Conservation (phyloP, 306 rosid species). For the Quercus robur region DNA sequence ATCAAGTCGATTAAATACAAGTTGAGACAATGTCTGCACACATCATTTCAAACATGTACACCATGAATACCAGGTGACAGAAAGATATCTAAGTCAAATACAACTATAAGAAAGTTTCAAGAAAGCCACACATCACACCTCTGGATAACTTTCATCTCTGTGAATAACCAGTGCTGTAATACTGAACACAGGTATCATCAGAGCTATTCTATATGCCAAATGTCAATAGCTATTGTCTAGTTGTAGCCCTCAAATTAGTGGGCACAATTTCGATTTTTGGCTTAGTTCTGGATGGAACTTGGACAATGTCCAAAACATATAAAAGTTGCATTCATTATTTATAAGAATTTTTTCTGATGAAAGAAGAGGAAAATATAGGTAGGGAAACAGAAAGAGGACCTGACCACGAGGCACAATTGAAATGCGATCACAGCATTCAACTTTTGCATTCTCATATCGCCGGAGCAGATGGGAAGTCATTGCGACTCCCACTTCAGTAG, state of each 20-base stretch:
- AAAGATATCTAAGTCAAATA: constrained; percentile 6
- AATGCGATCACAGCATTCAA: constrained; percentile 87
- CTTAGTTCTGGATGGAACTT: not conserved
- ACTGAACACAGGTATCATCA: not conserved
- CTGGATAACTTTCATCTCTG: not conserved
- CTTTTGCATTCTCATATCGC: constrained; percentile 72
- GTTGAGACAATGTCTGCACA: constrained; percentile 84
- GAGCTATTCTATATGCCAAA: not conserved
- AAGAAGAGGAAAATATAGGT: constrained; percentile 12
- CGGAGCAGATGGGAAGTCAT: constrained; percentile 89
- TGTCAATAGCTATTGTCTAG: not conserved
- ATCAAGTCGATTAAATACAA: constrained; percentile 85
- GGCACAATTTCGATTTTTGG: not conserved
- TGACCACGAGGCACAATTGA: constrained; percentile 95
- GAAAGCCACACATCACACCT: not conserved
- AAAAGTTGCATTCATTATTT: not conserved
- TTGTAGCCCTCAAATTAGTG: not conserved
- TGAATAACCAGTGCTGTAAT: not conserved
- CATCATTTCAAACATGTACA: not conserved
- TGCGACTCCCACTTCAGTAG: constrained; percentile 91
- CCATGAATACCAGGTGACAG: constrained; percentile 2
- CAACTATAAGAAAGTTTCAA: not conserved
- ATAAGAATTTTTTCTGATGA: constrained; percentile 13
- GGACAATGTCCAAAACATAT: not conserved
- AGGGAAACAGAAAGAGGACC: constrained; percentile 67